phyloP scores from a whole-genome alignment of 352 stramenopile genomes.

The Globisporangium mamillatum region DNA sequence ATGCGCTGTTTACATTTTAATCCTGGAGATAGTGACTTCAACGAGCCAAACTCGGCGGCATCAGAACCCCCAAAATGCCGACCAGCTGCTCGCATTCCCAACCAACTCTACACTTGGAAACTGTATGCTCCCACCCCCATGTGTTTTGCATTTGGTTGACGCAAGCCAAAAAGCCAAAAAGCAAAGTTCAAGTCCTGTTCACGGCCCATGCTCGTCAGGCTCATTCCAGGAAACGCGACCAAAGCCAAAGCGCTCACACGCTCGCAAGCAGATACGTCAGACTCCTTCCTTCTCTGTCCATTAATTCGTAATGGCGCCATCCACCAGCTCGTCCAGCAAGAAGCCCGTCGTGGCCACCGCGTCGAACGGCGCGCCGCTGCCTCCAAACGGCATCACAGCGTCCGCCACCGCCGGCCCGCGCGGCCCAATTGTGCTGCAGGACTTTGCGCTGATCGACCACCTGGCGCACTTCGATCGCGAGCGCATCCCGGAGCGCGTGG shows the following conservation, averaged over 20 bases:
- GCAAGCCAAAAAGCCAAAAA: conserved; percentile 2
- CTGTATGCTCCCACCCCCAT: conserved; percentile 4
- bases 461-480: conserved; percentile 92
- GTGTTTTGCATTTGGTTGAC: conserved; percentile 8
- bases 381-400: conserved; percentile 63
- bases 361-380: conserved; percentile 60
- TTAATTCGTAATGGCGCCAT: conserved; percentile 2
- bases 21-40: no score
- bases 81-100: conserved; percentile 3
- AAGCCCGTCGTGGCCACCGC: conserved; percentile 18
- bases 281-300: no score
- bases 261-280: not conserved
- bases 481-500: conserved; percentile 89
- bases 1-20: no score
- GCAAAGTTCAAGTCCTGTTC: conserved; percentile 12
- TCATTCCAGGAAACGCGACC: conserved; percentile 5
- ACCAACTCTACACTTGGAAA: not conserved
- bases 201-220: not conserved
- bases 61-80: conserved; percentile 7
- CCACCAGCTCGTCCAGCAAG: not conserved
- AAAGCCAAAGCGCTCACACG: not conserved
- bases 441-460: conserved; percentile 89
- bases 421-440: conserved; percentile 70
- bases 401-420: conserved; percentile 58
- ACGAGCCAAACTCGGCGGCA: not conserved